These are phyloP conservation scores for Peniophora sp. DNA, from an alignment of 1,284 basidiomycete genomes.

Conservation along the genomic window DNA sequence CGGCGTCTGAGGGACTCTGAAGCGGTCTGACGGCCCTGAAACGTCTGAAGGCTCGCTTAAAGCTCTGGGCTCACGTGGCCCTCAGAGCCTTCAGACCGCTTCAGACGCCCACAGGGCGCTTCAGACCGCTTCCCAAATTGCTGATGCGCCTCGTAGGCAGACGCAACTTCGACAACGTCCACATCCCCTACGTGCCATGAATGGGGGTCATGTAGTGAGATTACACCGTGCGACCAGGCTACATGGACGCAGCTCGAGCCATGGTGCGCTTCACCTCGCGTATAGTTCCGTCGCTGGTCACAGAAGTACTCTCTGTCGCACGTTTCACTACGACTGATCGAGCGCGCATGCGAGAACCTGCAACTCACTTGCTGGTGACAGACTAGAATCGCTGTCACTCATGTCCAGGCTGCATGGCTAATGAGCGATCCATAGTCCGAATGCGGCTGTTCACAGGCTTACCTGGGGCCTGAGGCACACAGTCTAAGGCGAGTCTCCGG, in stretches of 20 bases:
- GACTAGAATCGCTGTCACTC: conserved; percentile 74
- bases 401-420: conserved; percentile 56
- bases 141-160: conserved; percentile 62
- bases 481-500: conserved; percentile 62
- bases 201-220: neutral
- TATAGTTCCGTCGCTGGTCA: conserved; percentile 75
- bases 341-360: neutral
- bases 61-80: too few species aligned
- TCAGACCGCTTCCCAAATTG: too few species aligned
- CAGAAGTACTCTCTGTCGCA: conserved; percentile 65
- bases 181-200: conserved; percentile 40
- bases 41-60: too few species aligned
- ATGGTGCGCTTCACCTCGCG: conserved; percentile 74
- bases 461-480: conserved; percentile 79
- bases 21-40: too few species aligned
- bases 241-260: conserved; percentile 74
- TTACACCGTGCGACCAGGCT: too few species aligned
- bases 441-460: too few species aligned
- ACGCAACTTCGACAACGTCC: conserved; percentile 76
- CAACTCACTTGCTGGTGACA: conserved; percentile 68
- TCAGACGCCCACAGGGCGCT: too few species aligned
- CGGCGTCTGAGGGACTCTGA: too few species aligned
- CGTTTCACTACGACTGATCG: neutral
- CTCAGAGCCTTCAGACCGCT: too few species aligned
- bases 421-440: conserved; percentile 18